These are phyloP conservation scores for Pichia sp. DNA, from an alignment of 1,139 yeast genomes.

Conservation along the genomic window DNA sequence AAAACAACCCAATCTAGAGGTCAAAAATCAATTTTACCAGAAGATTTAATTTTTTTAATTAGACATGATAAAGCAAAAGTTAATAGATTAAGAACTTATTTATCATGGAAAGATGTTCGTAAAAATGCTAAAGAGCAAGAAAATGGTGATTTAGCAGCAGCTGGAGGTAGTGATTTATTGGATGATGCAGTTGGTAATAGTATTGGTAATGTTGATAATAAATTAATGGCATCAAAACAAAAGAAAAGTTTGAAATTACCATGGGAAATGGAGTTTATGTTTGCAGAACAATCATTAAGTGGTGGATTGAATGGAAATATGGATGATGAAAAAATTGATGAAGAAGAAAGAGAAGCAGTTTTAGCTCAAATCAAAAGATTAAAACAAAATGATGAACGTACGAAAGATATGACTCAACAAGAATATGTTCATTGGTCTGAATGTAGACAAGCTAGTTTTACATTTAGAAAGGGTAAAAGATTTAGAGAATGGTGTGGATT, in stretches of 20 bases:
- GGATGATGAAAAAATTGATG: conserved; percentile 61
- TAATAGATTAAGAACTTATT: conserved; percentile 78
- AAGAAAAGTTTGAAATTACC: conserved; percentile 83
- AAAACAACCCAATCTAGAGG: conserved; percentile 76
- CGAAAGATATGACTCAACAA: conserved; percentile 88
- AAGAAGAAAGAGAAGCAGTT: conserved; percentile 84
- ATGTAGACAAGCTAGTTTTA: conserved; percentile 95
- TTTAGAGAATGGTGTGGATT: conserved; percentile 97
- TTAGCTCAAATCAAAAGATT: conserved; percentile 80
- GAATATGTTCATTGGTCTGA: conserved; percentile 99
- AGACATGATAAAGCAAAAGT: conserved; percentile 95
- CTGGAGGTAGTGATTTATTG: conserved; percentile 47
- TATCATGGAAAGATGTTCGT: conserved; percentile 96
- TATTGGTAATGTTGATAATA: conserved; percentile 43
- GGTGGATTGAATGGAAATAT: conserved; percentile 51
- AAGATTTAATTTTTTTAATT: conserved; percentile 86
- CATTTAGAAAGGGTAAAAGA: conserved; percentile 86
- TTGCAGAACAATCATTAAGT: conserved; percentile 79
- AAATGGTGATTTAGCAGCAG: conserved; percentile 58
- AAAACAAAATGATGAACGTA: conserved; percentile 91
- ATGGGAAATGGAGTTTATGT: conserved; percentile 95
- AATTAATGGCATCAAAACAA: conserved; percentile 58
- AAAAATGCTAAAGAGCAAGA: conserved; percentile 97
- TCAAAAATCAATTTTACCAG: conserved; percentile 80
- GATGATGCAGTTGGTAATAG: conserved; percentile 44